Evolutionary conservation across 2,329 filamentous ascomycete species (phyloP), one percentile per base, ranked within the genome.

Genomic region (Epichloe scottii): DNA sequence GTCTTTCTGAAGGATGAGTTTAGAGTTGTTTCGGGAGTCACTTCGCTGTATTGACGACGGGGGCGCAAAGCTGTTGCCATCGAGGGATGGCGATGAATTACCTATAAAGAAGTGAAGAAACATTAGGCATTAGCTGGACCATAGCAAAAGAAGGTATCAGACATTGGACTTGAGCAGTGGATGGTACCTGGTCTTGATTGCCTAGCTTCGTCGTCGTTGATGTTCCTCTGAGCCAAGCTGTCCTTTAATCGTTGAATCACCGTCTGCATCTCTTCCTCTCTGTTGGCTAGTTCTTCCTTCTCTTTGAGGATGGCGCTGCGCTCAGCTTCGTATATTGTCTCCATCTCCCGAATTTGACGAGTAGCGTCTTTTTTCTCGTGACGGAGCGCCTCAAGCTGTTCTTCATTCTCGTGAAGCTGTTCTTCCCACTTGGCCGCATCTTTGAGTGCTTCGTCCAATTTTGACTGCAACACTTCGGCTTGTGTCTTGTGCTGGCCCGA

Each of bases 241-340:
- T 96, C 90, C 74, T 96, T 97, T 59, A 98, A 73, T 51, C 91
- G 78, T 70, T 95, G 89, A 62, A 97, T 93, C 50, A 91, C 85
- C 52, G 80, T 75, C 67, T 95, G 88, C 78, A 97, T 83, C 66
- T 95, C 89, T 63, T 95, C 89, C 64, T 96, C 89, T 52, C 84
- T 79, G 59, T 84, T 85, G 50, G 79, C 75, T 68, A 90, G 85
- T 59, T 94, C 88, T 57, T 96, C 90, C 71, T 94, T 93, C 67
- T 97, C 91, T 68, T 90, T 89, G 62, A 88, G 82, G 70, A 91
- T 86, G 50, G 87, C 82, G 62, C 84, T 87, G 56, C 89, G 81
- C 69, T 98, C 93, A 43, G 86, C 82, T 67, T 97, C 91, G 66
- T 95, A 94, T 57, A 94, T 90, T 56, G 84, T 82, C 68, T 96